Conservation (phyloP, 1,284 basidiomycete genomes). For the Leccinum pseudoinsigne region DNA sequence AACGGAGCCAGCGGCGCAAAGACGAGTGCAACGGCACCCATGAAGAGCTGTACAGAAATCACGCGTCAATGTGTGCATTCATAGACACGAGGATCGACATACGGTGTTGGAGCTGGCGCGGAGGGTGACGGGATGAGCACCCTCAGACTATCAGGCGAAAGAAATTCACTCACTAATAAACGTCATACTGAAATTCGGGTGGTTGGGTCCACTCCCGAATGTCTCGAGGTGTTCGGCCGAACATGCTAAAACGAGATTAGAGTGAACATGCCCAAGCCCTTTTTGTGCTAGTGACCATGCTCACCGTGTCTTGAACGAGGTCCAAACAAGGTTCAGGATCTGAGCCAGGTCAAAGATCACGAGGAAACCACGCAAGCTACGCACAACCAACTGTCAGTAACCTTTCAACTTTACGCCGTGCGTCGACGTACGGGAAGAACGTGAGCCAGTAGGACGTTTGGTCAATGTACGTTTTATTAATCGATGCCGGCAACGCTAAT, state of each 20-base stretch:
- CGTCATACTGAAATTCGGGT: conserved; percentile 87
- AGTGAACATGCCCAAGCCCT: neutral
- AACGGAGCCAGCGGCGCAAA: conserved; percentile 93
- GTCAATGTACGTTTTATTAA: conserved; percentile 81
- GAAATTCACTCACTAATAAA: conserved; percentile 72
- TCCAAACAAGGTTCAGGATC: conserved; percentile 85
- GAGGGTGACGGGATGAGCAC: conserved; percentile 10
- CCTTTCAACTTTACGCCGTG: neutral
- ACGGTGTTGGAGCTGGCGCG: conserved; percentile 62
- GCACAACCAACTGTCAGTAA: conserved; percentile 14
- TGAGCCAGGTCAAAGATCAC: conserved; percentile 96
- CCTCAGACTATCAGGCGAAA: neutral
- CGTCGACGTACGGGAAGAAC: conserved; percentile 78
- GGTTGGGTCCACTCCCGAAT: conserved; percentile 97
- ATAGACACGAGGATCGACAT: conserved; percentile 22
- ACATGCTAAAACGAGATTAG: conserved; percentile 50
- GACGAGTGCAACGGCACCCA: conserved; percentile 83
- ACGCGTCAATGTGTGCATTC: conserved; percentile 15
- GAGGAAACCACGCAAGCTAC: conserved; percentile 88
- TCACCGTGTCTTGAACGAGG: conserved; percentile 80
- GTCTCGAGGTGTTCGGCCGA: conserved; percentile 96
- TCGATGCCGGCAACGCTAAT: conserved; percentile 64
- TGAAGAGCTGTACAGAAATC: conserved; percentile 63
- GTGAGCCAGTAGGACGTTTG: conserved; percentile 93
- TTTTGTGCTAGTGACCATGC: conserved; percentile 14